These are phyloP conservation scores for Cladochytrium replicatum DNA, from an alignment of 192 early-diverging fungal species.

Conservation along the genomic window DNA sequence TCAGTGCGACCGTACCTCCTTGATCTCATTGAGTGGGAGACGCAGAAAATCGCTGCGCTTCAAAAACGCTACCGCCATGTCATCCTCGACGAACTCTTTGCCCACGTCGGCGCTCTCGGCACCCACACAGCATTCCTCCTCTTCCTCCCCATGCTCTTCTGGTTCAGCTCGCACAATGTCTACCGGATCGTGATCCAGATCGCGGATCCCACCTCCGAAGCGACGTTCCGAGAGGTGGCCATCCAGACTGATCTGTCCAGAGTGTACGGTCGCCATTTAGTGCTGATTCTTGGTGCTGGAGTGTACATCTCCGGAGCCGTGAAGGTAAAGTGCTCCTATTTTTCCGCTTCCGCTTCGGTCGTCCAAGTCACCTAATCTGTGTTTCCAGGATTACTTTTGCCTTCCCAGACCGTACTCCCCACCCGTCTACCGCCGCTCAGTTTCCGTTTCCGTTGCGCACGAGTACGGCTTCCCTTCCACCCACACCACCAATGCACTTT, in stretches of 20 bases:
- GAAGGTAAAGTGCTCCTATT: too few relatives aligned
- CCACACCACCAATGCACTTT: slow-evolving; percentile 73
- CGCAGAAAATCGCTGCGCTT: too few relatives aligned
- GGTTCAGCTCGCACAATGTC: slow-evolving; percentile 61
- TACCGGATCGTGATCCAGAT: too few relatives aligned
- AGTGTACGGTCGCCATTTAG: slow-evolving; percentile 13
- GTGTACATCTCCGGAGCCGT: slow-evolving; percentile 12
- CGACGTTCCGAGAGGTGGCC: too few relatives aligned
- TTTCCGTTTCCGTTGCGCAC: slow-evolving; percentile 50
- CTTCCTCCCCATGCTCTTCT: slow-evolving; percentile 67
- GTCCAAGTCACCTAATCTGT: background rate
- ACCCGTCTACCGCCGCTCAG: slow-evolving; percentile 61
- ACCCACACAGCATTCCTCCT: slow-evolving; percentile 84
- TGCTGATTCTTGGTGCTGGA: slow-evolving; percentile 9
- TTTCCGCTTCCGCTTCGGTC: too few relatives aligned
- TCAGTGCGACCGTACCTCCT: too few relatives aligned
- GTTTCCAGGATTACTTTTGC: slow-evolving; percentile 68
- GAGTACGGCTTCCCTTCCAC: slow-evolving; percentile 93
- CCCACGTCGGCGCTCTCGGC: slow-evolving; percentile 50
- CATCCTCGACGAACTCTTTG: too few relatives aligned
- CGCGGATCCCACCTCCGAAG: too few relatives aligned
- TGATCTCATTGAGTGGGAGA: too few relatives aligned
- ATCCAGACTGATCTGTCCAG: slow-evolving; percentile 3
- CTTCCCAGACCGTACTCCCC: slow-evolving; percentile 75
- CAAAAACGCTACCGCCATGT: too few relatives aligned